Percentiles rank a stretch among this genome's conserved stretches.
These are phyloP conservation scores for Piloderma croceum DNA, from an alignment of 768 basidiomycete genomes.

Conservation along the genomic window DNA sequence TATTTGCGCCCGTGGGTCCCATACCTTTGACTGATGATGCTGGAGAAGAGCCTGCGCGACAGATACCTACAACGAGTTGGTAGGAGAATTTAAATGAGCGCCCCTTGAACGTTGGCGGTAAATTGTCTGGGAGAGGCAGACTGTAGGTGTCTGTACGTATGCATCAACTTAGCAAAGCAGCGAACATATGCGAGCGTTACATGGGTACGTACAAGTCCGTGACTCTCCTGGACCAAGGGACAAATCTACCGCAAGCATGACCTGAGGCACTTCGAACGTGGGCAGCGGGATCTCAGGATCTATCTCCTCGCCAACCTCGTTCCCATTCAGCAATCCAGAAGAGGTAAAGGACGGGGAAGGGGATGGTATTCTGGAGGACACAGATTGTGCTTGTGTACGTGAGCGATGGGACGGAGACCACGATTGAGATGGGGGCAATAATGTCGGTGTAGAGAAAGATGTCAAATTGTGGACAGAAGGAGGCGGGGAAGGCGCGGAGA, in stretches of 20 bases:
- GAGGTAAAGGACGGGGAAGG: constrained; percentile 4
- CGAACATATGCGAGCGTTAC: constrained; percentile 1
- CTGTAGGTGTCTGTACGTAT: constrained; percentile 66
- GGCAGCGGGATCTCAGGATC: constrained; percentile 68
- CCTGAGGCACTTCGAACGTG: constrained; percentile 78
- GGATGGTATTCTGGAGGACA: background rate
- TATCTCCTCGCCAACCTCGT: constrained; percentile 37
- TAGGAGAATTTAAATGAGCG: constrained; percentile 83
- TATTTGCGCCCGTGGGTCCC: constrained; percentile 37
- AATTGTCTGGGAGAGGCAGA: constrained; percentile 62
- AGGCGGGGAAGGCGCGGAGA: constrained; percentile 36
- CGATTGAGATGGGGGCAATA: constrained; percentile 20
- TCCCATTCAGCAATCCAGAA: constrained; percentile 2
- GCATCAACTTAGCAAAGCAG: background rate
- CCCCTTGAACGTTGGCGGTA: constrained; percentile 91
- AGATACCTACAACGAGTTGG: constrained; percentile 84
- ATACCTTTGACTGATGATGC: constrained; percentile 15
- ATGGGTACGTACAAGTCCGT: constrained; percentile 60
- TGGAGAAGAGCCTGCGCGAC: constrained; percentile 42
- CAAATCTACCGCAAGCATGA: constrained; percentile 88
- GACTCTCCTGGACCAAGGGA: constrained; percentile 78
- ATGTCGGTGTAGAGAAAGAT: constrained; percentile 16
- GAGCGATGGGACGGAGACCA: constrained; percentile 15
- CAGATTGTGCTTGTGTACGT: constrained; percentile 7
- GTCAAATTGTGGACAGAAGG: constrained; percentile 13